Evolutionary conservation across 768 basidiomycete genomes (phyloP).

Genomic region (Vishniacozyma victoriae): DNA sequence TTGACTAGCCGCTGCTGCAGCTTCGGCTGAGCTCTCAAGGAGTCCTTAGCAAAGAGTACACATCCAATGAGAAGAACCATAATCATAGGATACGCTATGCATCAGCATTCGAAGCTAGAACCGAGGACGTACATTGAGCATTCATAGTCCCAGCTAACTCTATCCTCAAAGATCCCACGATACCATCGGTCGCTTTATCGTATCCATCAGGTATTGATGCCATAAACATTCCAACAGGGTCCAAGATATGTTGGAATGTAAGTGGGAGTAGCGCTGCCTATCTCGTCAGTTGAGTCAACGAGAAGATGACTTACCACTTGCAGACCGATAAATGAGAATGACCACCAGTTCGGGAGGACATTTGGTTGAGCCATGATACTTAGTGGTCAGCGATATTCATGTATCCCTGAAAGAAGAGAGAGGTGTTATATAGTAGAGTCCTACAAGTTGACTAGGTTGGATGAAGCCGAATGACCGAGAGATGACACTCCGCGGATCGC

Average conservation of each 20-base stretch:
- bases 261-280: constrained; percentile 3
- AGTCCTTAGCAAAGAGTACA: constrained; percentile 5
- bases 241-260: constrained; percentile 1
- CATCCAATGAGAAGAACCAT: constrained; percentile 3
- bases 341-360: not conserved
- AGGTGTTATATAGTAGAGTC: no score
- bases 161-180: constrained; percentile 3
- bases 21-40: constrained; percentile 1
- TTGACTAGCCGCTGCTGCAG: constrained; percentile 9
- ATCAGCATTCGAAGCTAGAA: not conserved
- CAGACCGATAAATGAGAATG: not conserved
- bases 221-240: constrained; percentile 2
- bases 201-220: constrained; percentile 1
- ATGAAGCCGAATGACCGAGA: no score
- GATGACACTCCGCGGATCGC: no score
- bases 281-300: not conserved
- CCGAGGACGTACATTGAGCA: constrained; percentile 3
- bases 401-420: no score
- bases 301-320: not conserved
- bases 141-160: not conserved
- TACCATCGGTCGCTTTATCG: constrained; percentile 3
- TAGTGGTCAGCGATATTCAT: no score
- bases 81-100: constrained; percentile 1
- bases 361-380: not conserved
- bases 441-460: no score